Base-by-base conservation (phyloP, 2,329 filamentous ascomycete genomes). In the Geosmithia flava region DNA sequence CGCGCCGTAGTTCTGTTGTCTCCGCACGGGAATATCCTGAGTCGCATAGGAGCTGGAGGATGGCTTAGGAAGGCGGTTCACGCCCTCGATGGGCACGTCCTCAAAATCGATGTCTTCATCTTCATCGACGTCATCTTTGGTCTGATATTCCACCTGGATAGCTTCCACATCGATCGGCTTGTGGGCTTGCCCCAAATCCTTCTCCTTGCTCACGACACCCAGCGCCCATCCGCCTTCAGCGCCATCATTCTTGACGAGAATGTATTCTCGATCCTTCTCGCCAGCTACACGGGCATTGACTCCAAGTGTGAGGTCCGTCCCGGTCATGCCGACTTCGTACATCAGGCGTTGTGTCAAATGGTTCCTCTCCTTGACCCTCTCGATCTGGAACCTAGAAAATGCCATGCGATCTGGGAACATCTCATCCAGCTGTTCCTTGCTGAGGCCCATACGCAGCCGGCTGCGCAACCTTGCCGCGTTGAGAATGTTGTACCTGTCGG, bases 381-480 rank as follows among this genome's bases (percentile, higher is more conserved):
- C 93, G 50, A 98, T 95, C 64, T 98, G 93, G 59, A 98, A 98
- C 52, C 76, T 84, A 1, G 90, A 96, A 60, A 98, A 98, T 1
- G 85, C 93, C 89, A 98, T 96, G 23, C 93, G 81, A 62, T 98
- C 85, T 0, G 93, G 91, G 61, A 98, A 98, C 93, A 98, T 98
- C 44, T 75, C 79, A 55, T 97, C 90, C 15, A 98, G 68, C 65
- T 98, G 93, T 54, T 98, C 91, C 64, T 97, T 97, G 49, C 87
- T 95, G 57, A 95, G 78, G 0, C 93, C 93, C 91, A 98, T 95
- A 60, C 93, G 80, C 58, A 98, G 71, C 47, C 93, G 77, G 62
- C 88, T 95, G 49, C 93, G 75, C 52, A 98, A 62, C 52, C 93
- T 77, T 2, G 94, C 93, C 1, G 94, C 93, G 60, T 98, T 98